Percentiles rank a stretch among this genome's conserved stretches.
Conservation (phyloP, 352 stramenopile genomes). For the Globisporangium splendens region DNA sequence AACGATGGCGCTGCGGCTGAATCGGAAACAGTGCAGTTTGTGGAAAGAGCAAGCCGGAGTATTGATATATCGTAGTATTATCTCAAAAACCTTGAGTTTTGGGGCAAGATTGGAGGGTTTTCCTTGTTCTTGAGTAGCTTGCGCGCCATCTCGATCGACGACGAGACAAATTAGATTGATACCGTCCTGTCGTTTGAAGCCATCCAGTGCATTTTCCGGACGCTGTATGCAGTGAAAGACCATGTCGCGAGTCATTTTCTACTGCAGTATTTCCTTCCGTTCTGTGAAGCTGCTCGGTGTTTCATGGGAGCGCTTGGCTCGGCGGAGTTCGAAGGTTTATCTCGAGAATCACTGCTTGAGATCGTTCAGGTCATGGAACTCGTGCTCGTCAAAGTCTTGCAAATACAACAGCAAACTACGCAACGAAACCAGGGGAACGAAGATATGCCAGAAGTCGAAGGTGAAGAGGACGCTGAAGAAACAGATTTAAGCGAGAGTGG, state of each 20-base stretch:
- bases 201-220: constrained; percentile 47
- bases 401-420: constrained; percentile 12
- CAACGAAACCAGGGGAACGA: not conserved
- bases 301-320: constrained; percentile 25
- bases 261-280: constrained; percentile 25
- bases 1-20: not conserved
- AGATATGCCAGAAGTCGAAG: not conserved
- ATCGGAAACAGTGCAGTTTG: not conserved
- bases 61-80: constrained; percentile 38
- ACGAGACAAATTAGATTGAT: constrained; percentile 8
- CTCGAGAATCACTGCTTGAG: constrained; percentile 52
- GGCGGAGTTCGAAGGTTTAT: constrained; percentile 28
- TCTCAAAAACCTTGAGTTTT: constrained; percentile 46
- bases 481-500: not conserved
- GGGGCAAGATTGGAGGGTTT: constrained; percentile 54
- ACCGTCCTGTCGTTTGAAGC: constrained; percentile 45
- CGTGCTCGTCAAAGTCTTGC: constrained; percentile 31
- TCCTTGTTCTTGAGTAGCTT: constrained; percentile 42
- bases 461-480: constrained; percentile 7
- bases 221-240: constrained; percentile 62
- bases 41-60: constrained; percentile 8
- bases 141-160: constrained; percentile 8
- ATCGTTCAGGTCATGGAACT: constrained; percentile 59
- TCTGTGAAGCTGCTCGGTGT: constrained; percentile 24
- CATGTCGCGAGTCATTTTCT: constrained; percentile 43